Conservation (phyloP, 768 basidiomycete genomes). For the Leucocoprinus birnbaumii region DNA sequence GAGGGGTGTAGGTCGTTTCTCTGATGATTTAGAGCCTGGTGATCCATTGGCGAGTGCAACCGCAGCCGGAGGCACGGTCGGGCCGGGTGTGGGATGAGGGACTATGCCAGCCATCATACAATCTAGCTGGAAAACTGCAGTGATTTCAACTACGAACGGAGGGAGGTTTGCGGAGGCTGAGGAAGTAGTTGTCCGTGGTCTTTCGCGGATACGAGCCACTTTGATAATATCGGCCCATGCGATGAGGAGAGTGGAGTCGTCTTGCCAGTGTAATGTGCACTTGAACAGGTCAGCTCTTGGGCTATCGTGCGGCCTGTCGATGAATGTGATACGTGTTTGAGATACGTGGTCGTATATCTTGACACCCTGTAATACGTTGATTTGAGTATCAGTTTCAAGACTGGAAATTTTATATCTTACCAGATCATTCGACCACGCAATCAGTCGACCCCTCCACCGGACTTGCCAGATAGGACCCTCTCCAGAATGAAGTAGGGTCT, state of each 20-base stretch:
- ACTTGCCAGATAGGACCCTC: constrained; percentile 96
- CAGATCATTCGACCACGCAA: constrained; percentile 95
- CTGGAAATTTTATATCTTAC: constrained; percentile 38
- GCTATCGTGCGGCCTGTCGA: constrained; percentile 77
- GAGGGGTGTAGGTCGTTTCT: constrained; percentile 22
- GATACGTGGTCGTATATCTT: constrained; percentile 88
- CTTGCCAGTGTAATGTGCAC: constrained; percentile 89
- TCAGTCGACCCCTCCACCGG: constrained; percentile 80
- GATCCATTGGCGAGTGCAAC: constrained; percentile 11
- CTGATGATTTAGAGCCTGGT: constrained; percentile 1
- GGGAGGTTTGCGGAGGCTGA: constrained; percentile 45
- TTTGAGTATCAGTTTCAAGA: neutral
- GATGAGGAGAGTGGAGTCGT: constrained; percentile 85
- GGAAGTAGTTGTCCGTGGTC: constrained; percentile 44
- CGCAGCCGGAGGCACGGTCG: constrained; percentile 17
- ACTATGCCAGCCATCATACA: constrained; percentile 93
- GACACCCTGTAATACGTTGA: constrained; percentile 61
- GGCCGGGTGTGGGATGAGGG: constrained; percentile 57
- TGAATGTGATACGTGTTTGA: constrained; percentile 76
- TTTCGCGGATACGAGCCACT: constrained; percentile 74
- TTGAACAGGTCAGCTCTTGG: constrained; percentile 96
- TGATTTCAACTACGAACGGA: constrained; percentile 80
- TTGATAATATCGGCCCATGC: constrained; percentile 95
- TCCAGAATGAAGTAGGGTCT: constrained; percentile 73
- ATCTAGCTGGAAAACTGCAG: constrained; percentile 89